A percentile compares a stretch with the other conserved stretches of the same genome.
Conservation (phyloP, 768 basidiomycete species). For the Clathrus columnatus region DNA sequence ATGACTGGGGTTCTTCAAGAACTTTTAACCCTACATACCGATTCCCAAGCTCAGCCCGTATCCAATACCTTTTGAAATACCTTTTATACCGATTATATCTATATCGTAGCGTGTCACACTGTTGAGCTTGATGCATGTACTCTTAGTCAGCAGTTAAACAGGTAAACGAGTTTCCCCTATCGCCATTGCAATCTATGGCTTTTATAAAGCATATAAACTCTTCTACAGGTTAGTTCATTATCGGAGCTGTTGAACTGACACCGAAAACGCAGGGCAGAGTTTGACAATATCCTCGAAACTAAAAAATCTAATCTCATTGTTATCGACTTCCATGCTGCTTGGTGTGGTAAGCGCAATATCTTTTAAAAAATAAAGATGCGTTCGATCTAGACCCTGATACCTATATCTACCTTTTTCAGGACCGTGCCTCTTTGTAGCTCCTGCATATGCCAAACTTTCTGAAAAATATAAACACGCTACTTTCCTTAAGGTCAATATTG, state of each 20-base stretch:
- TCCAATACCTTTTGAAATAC: neutral
- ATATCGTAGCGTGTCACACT: no score
- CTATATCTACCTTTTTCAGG: neutral
- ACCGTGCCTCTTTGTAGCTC: constrained; percentile 7
- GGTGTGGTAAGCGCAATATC: constrained; percentile 9
- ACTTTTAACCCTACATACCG: neutral
- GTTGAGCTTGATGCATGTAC: no score
- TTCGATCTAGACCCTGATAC: no score
- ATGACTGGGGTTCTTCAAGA: constrained; percentile 1
- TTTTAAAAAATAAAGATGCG: no score
- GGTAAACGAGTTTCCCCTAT: neutral
- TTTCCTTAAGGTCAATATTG: constrained; percentile 10
- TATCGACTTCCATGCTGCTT: constrained; percentile 6
- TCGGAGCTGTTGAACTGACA: neutral
- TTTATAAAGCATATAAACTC: constrained; percentile 8
- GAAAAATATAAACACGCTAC: constrained; percentile 6
- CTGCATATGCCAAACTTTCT: neutral
- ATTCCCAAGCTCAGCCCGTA: neutral
- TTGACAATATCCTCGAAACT: constrained; percentile 5
- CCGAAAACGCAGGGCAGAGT: neutral
- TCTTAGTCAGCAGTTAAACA: neutral
- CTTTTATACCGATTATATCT: no score
- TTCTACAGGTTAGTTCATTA: neutral
- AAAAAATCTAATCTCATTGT: constrained; percentile 6
- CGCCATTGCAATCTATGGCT: constrained; percentile 6